These are phyloP conservation scores for Aspergillus nomiae DNA, from an alignment of 2,329 filamentous ascomycete genomes.

Conservation along the genomic window DNA sequence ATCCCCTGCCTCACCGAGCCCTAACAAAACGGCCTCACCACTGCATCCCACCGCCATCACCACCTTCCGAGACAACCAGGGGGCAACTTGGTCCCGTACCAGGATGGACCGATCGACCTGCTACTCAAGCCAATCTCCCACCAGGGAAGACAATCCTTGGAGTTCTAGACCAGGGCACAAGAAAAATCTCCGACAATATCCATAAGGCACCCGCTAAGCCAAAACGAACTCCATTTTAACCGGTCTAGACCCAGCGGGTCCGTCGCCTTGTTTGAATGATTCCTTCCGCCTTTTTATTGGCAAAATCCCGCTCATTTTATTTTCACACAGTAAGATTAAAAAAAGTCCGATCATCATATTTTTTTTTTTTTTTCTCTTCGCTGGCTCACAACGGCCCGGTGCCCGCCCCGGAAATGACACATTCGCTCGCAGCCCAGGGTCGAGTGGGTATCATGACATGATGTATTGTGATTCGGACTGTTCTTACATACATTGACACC, in stretches of 20 bases:
- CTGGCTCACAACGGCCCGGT: not conserved
- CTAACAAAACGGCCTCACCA: not conserved
- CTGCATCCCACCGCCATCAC: not conserved
- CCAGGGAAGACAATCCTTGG: not conserved
- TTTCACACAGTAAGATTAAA: not conserved
- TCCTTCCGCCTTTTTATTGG: not conserved
- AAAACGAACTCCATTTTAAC: not conserved
- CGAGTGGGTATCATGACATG: not conserved
- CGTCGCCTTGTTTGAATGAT: not conserved
- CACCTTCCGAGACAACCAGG: not conserved
- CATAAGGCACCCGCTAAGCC: constrained; percentile 2
- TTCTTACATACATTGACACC: not conserved
- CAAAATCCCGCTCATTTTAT: not conserved
- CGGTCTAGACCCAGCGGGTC: constrained; percentile 4
- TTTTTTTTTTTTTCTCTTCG: not conserved
- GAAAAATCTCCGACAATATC: constrained; percentile 1
- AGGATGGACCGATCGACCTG: not conserved
- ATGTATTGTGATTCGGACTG: not conserved
- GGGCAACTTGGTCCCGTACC: not conserved
- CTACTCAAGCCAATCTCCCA: not conserved
- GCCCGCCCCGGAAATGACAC: not conserved
- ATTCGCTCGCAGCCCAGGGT: not conserved
- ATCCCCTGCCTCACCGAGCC: not conserved
- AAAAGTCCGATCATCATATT: too few species aligned
- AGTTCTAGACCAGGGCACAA: not conserved